Percentiles rank a stretch among this genome's conserved stretches.
Conservation (phyloP, 2,329 filamentous ascomycete species). For the Aspergillus melleus region DNA sequence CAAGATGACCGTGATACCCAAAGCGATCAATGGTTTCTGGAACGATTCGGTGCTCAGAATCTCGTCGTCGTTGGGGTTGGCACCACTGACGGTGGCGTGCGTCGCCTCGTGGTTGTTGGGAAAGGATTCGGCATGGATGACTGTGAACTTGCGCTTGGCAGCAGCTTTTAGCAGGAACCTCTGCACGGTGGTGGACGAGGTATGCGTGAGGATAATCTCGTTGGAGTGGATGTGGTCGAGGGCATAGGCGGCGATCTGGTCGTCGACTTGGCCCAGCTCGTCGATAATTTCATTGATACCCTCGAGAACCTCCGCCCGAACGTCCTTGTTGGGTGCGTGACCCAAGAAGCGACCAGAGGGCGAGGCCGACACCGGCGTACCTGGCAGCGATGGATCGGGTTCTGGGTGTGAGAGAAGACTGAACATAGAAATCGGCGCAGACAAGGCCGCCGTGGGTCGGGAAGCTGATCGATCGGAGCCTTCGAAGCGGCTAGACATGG, state of each 20-base stretch:
- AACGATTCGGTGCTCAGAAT: constrained; percentile 54
- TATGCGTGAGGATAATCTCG: constrained; percentile 87
- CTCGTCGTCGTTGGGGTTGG: constrained; percentile 50
- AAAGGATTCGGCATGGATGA: constrained; percentile 76
- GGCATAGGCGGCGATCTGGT: constrained; percentile 85
- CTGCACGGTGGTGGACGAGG: constrained; percentile 82
- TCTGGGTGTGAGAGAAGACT: constrained; percentile 75
- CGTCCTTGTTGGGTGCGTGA: constrained; percentile 54
- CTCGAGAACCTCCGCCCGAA: constrained; percentile 87
- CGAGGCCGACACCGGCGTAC: constrained; percentile 36
- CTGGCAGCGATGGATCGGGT: constrained; percentile 44
- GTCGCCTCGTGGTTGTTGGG: constrained; percentile 68
- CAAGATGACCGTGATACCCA: constrained; percentile 78
- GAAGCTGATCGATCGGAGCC: constrained; percentile 34
- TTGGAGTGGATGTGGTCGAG: constrained; percentile 91
- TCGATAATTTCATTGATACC: constrained; percentile 96
- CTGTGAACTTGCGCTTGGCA: constrained; percentile 85
- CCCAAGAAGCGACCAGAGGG: constrained; percentile 34
- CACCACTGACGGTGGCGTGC: constrained; percentile 62
- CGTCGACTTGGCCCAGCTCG: constrained; percentile 87
- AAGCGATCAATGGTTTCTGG: constrained; percentile 73
- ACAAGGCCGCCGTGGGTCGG: constrained; percentile 64
- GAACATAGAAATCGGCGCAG: constrained; percentile 73
- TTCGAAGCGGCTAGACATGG: constrained; percentile 28
- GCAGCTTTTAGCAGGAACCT: constrained; percentile 87